A percentile compares a stretch with the other conserved stretches of the same genome.
phyloP scores from a whole-genome alignment of 257 asterid species.

The Solanum chiquidenum region DNA sequence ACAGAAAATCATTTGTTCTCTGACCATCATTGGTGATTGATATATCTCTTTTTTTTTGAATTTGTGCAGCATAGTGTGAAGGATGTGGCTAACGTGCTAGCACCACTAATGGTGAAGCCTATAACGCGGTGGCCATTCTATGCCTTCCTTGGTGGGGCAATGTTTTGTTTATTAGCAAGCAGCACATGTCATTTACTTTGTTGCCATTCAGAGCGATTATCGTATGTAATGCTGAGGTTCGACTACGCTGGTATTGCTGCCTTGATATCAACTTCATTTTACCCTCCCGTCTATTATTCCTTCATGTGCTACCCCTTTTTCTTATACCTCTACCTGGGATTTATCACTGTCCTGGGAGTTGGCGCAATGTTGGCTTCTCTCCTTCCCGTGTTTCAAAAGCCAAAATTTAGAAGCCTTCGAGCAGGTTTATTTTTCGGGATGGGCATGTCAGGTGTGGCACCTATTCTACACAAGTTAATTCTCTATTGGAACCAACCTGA shows the following conservation, averaged over 20 bases:
- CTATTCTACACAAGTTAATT: conserved; percentile 74
- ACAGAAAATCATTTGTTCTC: background rate
- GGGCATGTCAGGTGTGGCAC: conserved; percentile 82
- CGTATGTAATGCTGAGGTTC: conserved; percentile 82
- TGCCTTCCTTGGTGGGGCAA: conserved; percentile 86
- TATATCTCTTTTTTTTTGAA: background rate
- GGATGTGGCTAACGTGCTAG: conserved; percentile 62
- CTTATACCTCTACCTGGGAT: conserved; percentile 75
- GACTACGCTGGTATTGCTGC: conserved; percentile 96
- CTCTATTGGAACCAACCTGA: conserved; percentile 78
- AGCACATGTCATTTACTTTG: conserved; percentile 81
- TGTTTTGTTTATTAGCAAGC: conserved; percentile 92
- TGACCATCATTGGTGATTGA: background rate
- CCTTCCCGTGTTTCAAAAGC: conserved; percentile 70
- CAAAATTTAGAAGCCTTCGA: conserved; percentile 60
- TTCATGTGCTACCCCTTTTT: conserved; percentile 89
- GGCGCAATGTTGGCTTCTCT: conserved; percentile 72
- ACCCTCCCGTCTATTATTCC: conserved; percentile 87
- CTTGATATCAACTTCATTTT: conserved; percentile 82
- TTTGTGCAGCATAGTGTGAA: conserved; percentile 52
- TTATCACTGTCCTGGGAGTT: conserved; percentile 67
- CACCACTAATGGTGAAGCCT: conserved; percentile 58
- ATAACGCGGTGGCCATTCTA: conserved; percentile 98
- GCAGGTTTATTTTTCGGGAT: conserved; percentile 79
- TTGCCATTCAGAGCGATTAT: conserved; percentile 72